Percentiles rank a stretch among this genome's conserved stretches.
phyloP scores from a whole-genome alignment of 352 stramenopile species.

The Globisporangium cederbergense region DNA sequence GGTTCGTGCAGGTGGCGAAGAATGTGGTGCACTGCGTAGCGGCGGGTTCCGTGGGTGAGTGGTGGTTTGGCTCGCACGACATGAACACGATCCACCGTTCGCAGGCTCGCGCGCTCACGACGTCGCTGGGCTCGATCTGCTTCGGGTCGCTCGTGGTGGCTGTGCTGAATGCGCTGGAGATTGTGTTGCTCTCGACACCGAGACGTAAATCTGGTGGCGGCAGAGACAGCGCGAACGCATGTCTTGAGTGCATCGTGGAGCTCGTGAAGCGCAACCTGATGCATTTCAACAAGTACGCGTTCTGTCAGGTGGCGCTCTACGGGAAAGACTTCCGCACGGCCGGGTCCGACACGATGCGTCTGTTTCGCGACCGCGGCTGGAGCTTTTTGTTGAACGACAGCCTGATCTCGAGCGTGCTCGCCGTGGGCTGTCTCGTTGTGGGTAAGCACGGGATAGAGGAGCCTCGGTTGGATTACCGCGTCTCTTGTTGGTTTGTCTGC shows the following conservation, averaged over 20 bases:
- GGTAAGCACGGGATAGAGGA: slow-evolving; percentile 30
- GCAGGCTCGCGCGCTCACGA: slow-evolving; percentile 59
- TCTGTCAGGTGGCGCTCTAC: slow-evolving; percentile 85
- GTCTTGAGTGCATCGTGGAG: slow-evolving; percentile 75
- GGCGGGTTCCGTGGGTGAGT: slow-evolving; percentile 76
- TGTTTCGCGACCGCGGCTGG: slow-evolving; percentile 82
- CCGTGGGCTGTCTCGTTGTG: slow-evolving; percentile 70
- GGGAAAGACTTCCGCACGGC: slow-evolving; percentile 77
- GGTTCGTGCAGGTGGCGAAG: slow-evolving; percentile 81
- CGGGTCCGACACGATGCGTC: slow-evolving; percentile 69
- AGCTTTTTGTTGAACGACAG: slow-evolving; percentile 76
- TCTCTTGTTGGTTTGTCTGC: not conserved
- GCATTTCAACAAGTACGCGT: slow-evolving; percentile 88
- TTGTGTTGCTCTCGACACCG: slow-evolving; percentile 58
- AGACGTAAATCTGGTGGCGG: slow-evolving; percentile 48
- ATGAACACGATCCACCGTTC: slow-evolving; percentile 68
- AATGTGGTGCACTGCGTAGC: slow-evolving; percentile 87
- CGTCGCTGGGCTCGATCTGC: slow-evolving; percentile 82
- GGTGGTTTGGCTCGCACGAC: slow-evolving; percentile 81
- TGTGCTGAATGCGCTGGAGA: slow-evolving; percentile 59
- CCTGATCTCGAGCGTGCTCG: slow-evolving; percentile 74
- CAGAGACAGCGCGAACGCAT: slow-evolving; percentile 60
- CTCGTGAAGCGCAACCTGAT: slow-evolving; percentile 70
- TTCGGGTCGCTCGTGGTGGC: slow-evolving; percentile 80
- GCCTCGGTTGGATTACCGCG: not conserved